Percentiles rank a stretch among this genome's conserved stretches.
Conservation (phyloP, 2,329 filamentous ascomycete genomes). For the Diaporthe eres region DNA sequence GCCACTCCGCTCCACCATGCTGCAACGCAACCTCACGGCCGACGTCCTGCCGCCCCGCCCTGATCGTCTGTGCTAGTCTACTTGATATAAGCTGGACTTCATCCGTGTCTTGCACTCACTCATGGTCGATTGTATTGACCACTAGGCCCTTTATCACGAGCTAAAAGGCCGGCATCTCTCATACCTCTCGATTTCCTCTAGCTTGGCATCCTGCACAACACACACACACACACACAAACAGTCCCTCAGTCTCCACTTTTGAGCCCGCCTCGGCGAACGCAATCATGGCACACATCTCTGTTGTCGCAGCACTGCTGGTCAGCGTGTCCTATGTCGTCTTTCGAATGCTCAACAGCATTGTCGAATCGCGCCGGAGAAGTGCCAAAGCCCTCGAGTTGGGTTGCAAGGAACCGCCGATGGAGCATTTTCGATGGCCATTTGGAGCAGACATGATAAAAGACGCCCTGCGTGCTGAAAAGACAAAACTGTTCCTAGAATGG, state of each 20-base stretch:
- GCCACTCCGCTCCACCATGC: slow-evolving; percentile 3
- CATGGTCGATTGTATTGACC: neutral
- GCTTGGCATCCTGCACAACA: neutral
- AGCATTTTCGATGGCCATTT: neutral
- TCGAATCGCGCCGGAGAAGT: slow-evolving; percentile 25
- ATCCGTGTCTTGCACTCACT: neutral
- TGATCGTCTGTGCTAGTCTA: neutral
- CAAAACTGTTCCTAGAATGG: slow-evolving; percentile 30
- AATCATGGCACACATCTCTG: slow-evolving; percentile 37
- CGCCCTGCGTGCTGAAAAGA: slow-evolving; percentile 13
- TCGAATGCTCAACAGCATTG: slow-evolving; percentile 8
- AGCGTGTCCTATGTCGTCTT: slow-evolving; percentile 38
- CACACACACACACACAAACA: neutral
- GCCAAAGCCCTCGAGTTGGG: slow-evolving; percentile 29
- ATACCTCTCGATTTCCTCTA: neutral
- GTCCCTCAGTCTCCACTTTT: neutral
- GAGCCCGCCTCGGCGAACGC: neutral
- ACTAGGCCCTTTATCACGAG: neutral
- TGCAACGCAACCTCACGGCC: neutral
- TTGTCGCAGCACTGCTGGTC: slow-evolving; percentile 29
- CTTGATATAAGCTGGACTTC: neutral
- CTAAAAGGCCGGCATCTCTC: neutral
- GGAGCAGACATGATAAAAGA: slow-evolving; percentile 24
- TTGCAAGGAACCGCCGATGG: slow-evolving; percentile 31
- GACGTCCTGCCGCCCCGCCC: neutral